phyloP scores from a whole-genome alignment of 2,329 filamentous ascomycete species.

The Diplocarpon rosae region DNA sequence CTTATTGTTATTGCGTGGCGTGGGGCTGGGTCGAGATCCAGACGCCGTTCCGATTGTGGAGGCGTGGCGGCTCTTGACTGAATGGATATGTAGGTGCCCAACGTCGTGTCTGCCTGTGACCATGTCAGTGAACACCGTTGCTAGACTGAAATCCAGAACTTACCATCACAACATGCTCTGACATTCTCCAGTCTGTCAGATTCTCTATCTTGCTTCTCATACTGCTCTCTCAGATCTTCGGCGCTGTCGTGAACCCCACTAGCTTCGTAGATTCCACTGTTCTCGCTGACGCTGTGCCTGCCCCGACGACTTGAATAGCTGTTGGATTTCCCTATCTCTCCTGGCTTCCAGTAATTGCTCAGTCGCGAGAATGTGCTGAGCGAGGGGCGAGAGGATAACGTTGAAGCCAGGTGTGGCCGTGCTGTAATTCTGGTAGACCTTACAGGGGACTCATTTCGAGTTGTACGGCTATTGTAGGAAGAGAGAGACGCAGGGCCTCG shows the following conservation, averaged over 20 bases:
- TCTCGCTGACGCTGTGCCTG: slow-evolving; percentile 34
- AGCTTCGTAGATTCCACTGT: slow-evolving; percentile 38
- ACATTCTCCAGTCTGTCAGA: slow-evolving; percentile 85
- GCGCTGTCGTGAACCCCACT: slow-evolving; percentile 63
- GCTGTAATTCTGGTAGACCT: slow-evolving; percentile 26
- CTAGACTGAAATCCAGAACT: slow-evolving; percentile 29
- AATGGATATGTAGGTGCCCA: slow-evolving; percentile 41
- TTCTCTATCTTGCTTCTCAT: slow-evolving; percentile 67
- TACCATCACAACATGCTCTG: slow-evolving; percentile 93
- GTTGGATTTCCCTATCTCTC: slow-evolving; percentile 15
- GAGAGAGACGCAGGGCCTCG: slow-evolving; percentile 56
- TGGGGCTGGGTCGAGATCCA: slow-evolving; percentile 8
- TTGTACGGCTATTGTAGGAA: slow-evolving; percentile 68
- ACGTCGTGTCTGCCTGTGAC: slow-evolving; percentile 62
- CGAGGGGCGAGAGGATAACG: slow-evolving; percentile 21
- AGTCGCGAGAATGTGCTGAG: slow-evolving; percentile 44
- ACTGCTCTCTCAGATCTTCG: slow-evolving; percentile 70
- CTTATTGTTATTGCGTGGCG: slow-evolving; percentile 4
- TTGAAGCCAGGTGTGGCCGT: slow-evolving; percentile 16
- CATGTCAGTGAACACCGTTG: slow-evolving; percentile 14
- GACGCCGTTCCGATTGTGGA: slow-evolving; percentile 12
- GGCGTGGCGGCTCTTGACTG: slow-evolving; percentile 35
- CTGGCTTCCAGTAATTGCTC: slow-evolving; percentile 45
- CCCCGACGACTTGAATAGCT: slow-evolving; percentile 38
- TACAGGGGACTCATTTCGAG: slow-evolving; percentile 52